phyloP scores from a whole-genome alignment of 805 yeast genomes.

The Phaffomyces antillensis region DNA sequence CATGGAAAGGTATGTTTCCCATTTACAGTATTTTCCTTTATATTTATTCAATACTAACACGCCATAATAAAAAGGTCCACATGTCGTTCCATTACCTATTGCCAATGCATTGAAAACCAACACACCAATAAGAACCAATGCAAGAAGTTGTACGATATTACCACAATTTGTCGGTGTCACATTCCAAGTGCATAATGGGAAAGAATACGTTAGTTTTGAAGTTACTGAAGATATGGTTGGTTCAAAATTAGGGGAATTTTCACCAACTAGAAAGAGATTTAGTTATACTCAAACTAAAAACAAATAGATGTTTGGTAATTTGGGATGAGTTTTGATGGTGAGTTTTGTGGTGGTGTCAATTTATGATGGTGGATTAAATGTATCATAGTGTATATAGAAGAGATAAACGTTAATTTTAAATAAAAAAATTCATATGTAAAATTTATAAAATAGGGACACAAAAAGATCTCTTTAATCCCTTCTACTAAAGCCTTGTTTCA shows the following conservation, averaged over 20 bases:
- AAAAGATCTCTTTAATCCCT: slow-evolving; percentile 13
- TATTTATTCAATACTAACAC: neutral
- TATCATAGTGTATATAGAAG: too few relatives aligned
- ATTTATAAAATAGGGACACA: neutral
- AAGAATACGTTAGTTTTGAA: slow-evolving; percentile 82
- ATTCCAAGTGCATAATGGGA: slow-evolving; percentile 95
- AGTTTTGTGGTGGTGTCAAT: too few relatives aligned
- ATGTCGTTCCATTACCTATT: slow-evolving; percentile 90
- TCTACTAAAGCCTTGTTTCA: slow-evolving; percentile 34
- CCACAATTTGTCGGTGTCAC: slow-evolving; percentile 94
- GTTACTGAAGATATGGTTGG: slow-evolving; percentile 97
- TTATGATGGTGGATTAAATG: too few relatives aligned
- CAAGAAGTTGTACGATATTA: slow-evolving; percentile 86
- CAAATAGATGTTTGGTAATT: slow-evolving; percentile 18
- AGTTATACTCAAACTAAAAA: slow-evolving; percentile 75
- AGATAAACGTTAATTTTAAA: neutral
- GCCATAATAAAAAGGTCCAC: slow-evolving; percentile 73
- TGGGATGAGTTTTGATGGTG: too few relatives aligned
- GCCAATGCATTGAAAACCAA: slow-evolving; percentile 75
- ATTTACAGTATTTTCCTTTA: neutral
- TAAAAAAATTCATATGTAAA: neutral
- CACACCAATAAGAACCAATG: slow-evolving; percentile 90
- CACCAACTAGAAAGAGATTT: slow-evolving; percentile 86
- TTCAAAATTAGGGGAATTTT: slow-evolving; percentile 88
- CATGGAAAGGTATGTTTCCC: slow-evolving; percentile 47